These are phyloP conservation scores for Globisporangium takayamanum DNA, from an alignment of 352 stramenopile species.

Conservation along the genomic window DNA sequence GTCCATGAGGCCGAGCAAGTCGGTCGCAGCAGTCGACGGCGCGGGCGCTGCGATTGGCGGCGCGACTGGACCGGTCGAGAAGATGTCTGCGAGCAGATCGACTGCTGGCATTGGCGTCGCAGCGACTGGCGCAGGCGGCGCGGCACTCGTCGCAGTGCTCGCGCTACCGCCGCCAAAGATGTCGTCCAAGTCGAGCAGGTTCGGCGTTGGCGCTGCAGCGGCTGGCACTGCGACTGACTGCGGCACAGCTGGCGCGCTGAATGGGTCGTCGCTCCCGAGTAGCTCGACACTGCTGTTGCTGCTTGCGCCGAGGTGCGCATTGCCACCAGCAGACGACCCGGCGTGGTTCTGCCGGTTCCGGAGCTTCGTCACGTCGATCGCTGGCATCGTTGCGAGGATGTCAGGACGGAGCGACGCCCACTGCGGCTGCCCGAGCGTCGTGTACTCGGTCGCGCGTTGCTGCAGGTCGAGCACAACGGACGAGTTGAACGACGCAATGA, in stretches of 20 bases:
- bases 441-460: slow-evolving; percentile 95
- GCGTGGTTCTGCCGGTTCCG: slow-evolving; percentile 56
- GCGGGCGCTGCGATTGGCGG: slow-evolving; percentile 4
- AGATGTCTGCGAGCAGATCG: slow-evolving; percentile 95
- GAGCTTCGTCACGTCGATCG: slow-evolving; percentile 88
- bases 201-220: slow-evolving; percentile 24
- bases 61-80: slow-evolving; percentile 44
- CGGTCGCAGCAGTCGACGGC: slow-evolving; percentile 17
- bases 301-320: neutral
- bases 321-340: slow-evolving; percentile 24
- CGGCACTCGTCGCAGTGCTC: slow-evolving; percentile 11
- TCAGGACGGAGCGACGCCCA: slow-evolving; percentile 76
- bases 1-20: slow-evolving; percentile 70
- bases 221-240: slow-evolving; percentile 8
- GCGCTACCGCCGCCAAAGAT: slow-evolving; percentile 86
- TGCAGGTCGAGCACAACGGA: slow-evolving; percentile 96
- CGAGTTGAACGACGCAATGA: slow-evolving; percentile 89
- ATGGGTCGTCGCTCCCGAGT: slow-evolving; percentile 74
- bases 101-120: slow-evolving; percentile 26
- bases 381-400: slow-evolving; percentile 91
- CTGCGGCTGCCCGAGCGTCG: slow-evolving; percentile 75
- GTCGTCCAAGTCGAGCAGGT: slow-evolving; percentile 94
- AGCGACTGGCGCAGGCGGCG: slow-evolving; percentile 16
- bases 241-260: neutral
- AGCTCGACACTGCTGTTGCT: slow-evolving; percentile 15